Conservation (phyloP, 768 basidiomycete species). For the Hypholoma fasciculare region DNA sequence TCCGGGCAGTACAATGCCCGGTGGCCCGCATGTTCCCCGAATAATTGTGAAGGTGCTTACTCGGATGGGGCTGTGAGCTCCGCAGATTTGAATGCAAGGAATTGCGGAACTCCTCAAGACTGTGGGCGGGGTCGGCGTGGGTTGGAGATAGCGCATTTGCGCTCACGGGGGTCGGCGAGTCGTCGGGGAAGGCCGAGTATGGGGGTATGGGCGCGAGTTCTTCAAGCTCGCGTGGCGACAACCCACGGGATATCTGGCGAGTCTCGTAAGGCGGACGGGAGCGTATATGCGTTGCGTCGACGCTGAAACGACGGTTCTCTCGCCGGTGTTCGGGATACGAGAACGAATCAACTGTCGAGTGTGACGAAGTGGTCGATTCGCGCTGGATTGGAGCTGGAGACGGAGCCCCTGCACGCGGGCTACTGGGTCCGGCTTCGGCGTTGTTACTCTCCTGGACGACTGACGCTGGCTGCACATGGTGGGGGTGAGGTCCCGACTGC, state of each 20-base stretch:
- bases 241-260: slow-evolving; percentile 1
- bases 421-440: not conserved
- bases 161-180: slow-evolving; percentile 14
- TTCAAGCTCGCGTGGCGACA: not conserved
- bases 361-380: slow-evolving; percentile 1
- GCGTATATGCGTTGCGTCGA: slow-evolving; percentile 34
- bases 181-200: slow-evolving; percentile 29
- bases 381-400: not conserved
- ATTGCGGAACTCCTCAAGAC: slow-evolving; percentile 39
- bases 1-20: not conserved
- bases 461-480: not conserved
- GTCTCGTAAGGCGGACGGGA: slow-evolving; percentile 28
- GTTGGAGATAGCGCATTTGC: slow-evolving; percentile 4
- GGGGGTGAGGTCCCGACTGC: not conserved
- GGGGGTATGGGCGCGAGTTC: slow-evolving; percentile 32
- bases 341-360: not conserved
- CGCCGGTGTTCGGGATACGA: too few relatives aligned
- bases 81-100: slow-evolving; percentile 30
- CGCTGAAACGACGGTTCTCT: slow-evolving; percentile 27
- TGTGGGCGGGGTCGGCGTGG: slow-evolving; percentile 27
- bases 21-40: not conserved
- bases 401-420: not conserved
- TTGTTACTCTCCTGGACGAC: not conserved
- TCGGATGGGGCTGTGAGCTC: slow-evolving; percentile 1
- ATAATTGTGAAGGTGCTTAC: not conserved